Evolutionary conservation across 2,329 filamentous ascomycete genomes (phyloP), one percentile per base, ranked within the genome.

Genomic region (Aureobasidium mangrovei): DNA sequence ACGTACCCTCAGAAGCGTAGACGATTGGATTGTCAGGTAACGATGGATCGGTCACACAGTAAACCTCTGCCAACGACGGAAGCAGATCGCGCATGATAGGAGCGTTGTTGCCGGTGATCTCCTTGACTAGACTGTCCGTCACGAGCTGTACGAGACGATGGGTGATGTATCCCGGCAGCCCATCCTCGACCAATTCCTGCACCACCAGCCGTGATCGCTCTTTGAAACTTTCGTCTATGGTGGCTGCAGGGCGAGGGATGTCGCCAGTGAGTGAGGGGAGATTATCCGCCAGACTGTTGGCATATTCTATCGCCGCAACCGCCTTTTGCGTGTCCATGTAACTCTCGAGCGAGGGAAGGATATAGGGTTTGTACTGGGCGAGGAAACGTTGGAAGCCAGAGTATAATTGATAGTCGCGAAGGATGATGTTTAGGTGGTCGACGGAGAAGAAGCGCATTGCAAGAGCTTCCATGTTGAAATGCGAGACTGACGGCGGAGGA

Each of bases 1-100:
- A 38, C 60, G 43, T 42, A 68, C 65, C 66, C 57, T 73, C 67
- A 12, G 69, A 72, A 32, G 72, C 71, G 59, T 72, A 74, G 2
- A 74, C 67, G 53, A 74, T 73, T 2, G 72, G 72, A 56, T 73
- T 74, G 58, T 74, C 72, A 7, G 65, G 62, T 33, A 70, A 58
- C 12, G 66, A 68, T 7, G 72, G 72, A 60, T 74, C 72, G 2
- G 69, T 68, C 5, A 75, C 62, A 54, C 72, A 75, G 56, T 73
- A 75, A 2, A 73, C 70, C 57, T 74, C 72, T 31, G 71, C 72
- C 33, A 75, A 55, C 35, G 69, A 70, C 1, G 67, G 67, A 2
- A 73, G 68, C 40, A 73, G 57, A 40, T 73, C 69, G 7, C 63
- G 62, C 66, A 71, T 70, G 7, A 71, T 58, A 2, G 72, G 69